Conservation (phyloP, 2,329 filamentous ascomycete genomes). For the Penicillium palitans region DNA sequence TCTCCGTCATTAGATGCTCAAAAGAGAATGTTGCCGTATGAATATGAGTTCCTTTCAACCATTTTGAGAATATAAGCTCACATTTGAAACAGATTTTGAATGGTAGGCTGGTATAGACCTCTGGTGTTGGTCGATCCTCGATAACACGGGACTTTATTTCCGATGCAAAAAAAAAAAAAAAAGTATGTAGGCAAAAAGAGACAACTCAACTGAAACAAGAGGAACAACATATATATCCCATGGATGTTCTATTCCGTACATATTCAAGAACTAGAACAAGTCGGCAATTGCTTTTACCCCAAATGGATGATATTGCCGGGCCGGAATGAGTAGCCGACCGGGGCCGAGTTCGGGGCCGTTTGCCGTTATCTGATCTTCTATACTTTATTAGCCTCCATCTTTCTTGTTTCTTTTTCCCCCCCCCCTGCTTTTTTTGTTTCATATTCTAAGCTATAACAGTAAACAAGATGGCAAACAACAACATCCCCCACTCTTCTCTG, state of each 20-base stretch:
- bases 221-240: too few species aligned
- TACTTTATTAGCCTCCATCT: background rate
- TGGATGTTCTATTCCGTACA: background rate
- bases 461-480: conserved; percentile 10
- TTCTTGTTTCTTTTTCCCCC: too few species aligned
- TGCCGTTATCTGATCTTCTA: conserved; percentile 7
- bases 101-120: background rate
- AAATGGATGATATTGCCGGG: background rate
- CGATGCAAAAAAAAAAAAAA: background rate
- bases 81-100: background rate
- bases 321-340: background rate
- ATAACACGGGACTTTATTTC: background rate
- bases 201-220: background rate
- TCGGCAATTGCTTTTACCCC: conserved; percentile 3
- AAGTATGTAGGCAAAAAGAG: background rate
- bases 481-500: conserved; percentile 6
- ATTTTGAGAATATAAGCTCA: background rate
- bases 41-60: background rate
- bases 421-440: background rate
- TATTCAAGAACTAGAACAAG: background rate
- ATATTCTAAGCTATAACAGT: background rate
- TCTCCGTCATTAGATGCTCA: conserved; percentile 7
- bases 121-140: background rate
- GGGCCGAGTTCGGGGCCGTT: conserved; percentile 6
- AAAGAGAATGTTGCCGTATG: conserved; percentile 14